Conservation (phyloP, 2,329 filamentous ascomycete genomes). For the Didymella segeticola region DNA sequence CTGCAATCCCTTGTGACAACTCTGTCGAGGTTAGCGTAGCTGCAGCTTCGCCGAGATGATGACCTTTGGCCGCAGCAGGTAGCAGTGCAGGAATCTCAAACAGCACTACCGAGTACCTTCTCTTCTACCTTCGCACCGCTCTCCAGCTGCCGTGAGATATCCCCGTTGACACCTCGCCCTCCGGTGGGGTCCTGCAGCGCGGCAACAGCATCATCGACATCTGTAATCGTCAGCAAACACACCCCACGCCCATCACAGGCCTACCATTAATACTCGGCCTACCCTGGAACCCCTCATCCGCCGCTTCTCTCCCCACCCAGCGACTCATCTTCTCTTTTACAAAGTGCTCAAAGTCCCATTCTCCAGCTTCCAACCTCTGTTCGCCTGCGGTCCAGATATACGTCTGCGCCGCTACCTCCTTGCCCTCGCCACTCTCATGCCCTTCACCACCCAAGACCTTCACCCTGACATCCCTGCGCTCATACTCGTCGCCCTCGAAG, state of each 20-base stretch:
- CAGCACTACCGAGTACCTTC: slow-evolving; percentile 40
- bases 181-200: slow-evolving; percentile 53
- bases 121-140: slow-evolving; percentile 19
- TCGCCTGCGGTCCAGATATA: slow-evolving; percentile 60
- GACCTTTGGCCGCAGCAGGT: background rate
- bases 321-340: slow-evolving; percentile 72
- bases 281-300: slow-evolving; percentile 56
- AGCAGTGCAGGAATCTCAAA: slow-evolving; percentile 24
- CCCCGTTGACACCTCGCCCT: slow-evolving; percentile 52
- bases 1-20: too few relatives aligned
- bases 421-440: slow-evolving; percentile 36
- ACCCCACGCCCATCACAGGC: background rate
- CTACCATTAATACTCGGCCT: slow-evolving; percentile 41
- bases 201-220: slow-evolving; percentile 54
- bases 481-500: slow-evolving; percentile 83
- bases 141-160: slow-evolving; percentile 49
- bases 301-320: slow-evolving; percentile 59
- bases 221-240: slow-evolving; percentile 29
- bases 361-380: slow-evolving; percentile 67
- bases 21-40: too few relatives aligned
- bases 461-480: slow-evolving; percentile 58
- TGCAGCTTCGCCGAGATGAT: background rate
- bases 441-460: slow-evolving; percentile 43
- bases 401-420: slow-evolving; percentile 53
- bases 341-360: slow-evolving; percentile 92